Evolutionary conservation across 2,329 filamentous ascomycete species (phyloP), one percentile per base, ranked within the genome.

Genomic region (Sclerotinia trifoliorum): DNA sequence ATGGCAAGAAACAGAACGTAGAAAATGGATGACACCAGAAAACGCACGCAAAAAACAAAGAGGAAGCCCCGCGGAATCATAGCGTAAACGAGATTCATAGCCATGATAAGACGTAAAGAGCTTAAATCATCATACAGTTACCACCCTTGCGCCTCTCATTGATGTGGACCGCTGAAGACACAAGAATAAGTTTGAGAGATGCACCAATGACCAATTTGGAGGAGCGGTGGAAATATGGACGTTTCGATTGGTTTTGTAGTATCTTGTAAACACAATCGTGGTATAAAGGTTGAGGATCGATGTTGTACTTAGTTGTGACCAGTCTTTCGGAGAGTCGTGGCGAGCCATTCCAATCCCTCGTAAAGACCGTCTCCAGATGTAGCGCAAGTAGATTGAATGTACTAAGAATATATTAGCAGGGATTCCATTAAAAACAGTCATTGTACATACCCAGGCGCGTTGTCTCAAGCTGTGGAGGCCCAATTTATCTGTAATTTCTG

Each of bases 401-500:
- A 98, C 94, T 94, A 74, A 60, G 51, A 15, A 74, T 17, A 65
- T 48, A 67, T 74, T 75, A 73, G 68, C n/a, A n/a, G 70, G 56
- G 55, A n/a, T 29, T 44, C 29, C 51, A 44, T 65, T 39, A 26
- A 24, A 32, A 44, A 46, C 64, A 29, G 11, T 10, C 24, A 15
- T 48, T n/a, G 26, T 67, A 84, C 93, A 81, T 94, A 99, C 95
- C 95, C 95, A 99, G 79, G 93, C 91, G 82, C 95, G 94, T 86
- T 97, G 93, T 88, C 93, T 93, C 88, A 99, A 87, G 85, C 92
- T 96, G 90, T 98, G 94, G 79, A 99, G 93, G 80, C 95, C 95
- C 82, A 99, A 93, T 90, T 98, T 97, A 86, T 99, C 94, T 82
- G 95, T 99, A 83, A 99, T 98, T 86, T 99, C 95, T 80, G 95